Conservation (phyloP, 768 basidiomycete genomes). For the Crassisporium funariophilum region DNA sequence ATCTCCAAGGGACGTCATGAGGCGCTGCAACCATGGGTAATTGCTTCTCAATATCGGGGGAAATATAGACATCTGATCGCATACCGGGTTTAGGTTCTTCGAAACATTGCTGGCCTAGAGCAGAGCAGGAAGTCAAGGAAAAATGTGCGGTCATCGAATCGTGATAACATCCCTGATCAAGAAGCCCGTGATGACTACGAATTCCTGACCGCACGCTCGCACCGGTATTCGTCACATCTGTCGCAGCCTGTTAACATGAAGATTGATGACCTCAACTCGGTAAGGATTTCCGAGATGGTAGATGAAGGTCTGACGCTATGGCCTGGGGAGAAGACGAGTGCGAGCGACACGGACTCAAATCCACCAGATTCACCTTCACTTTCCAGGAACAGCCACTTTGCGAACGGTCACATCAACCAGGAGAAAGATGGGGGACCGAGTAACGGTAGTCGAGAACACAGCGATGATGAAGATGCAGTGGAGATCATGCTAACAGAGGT, state of each 20-base stretch:
- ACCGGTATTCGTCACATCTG: constrained; percentile 38
- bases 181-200: constrained; percentile 50
- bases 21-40: constrained; percentile 56
- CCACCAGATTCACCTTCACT: constrained; percentile 5
- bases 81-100: constrained; percentile 41
- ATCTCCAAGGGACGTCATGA: constrained; percentile 57
- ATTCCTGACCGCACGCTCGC: constrained; percentile 46
- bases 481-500: constrained; percentile 26
- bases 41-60: constrained; percentile 13
- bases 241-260: constrained; percentile 41
- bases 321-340: constrained; percentile 18
- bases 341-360: no score
- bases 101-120: constrained; percentile 26
- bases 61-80: constrained; percentile 1
- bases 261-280: constrained; percentile 51
- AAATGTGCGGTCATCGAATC: constrained; percentile 13
- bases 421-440: constrained; percentile 4
- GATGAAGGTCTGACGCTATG: constrained; percentile 54
- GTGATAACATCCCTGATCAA: constrained; percentile 6
- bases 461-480: constrained; percentile 27
- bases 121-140: constrained; percentile 19
- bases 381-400: background rate
- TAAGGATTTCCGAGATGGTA: constrained; percentile 46
- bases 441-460: constrained; percentile 10
- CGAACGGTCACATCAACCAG: no score